Evolutionary conservation across 1,139 yeast genomes (phyloP).

Genomic region (Saccharomyces hybrid): DNA sequence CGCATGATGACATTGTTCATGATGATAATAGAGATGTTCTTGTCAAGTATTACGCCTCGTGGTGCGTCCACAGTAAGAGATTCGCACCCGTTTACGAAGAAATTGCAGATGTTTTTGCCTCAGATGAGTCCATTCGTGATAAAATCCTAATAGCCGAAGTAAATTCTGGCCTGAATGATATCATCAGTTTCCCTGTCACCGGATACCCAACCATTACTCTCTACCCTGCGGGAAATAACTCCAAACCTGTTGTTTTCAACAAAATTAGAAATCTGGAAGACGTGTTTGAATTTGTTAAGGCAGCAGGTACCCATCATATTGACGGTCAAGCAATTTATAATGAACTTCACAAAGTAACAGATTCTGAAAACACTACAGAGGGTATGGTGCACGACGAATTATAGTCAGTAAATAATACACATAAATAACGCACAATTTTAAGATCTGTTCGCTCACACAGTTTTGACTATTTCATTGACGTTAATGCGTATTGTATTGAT

Average conservation of each 20-base stretch:
- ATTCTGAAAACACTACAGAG: not conserved
- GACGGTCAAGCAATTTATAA: conserved; percentile 43
- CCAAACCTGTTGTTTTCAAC: conserved; percentile 58
- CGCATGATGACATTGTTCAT: conserved; percentile 61
- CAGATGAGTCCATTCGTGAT: conserved; percentile 38
- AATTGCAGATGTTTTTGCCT: conserved; percentile 58
- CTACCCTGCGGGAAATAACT: conserved; percentile 82
- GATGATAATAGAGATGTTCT: conserved; percentile 74
- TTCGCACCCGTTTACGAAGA: conserved; percentile 86
- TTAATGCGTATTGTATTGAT: not conserved
- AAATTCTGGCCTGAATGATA: conserved; percentile 86
- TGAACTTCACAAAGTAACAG: conserved; percentile 10
- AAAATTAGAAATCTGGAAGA: conserved; percentile 70
- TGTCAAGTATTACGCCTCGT: conserved; percentile 92
- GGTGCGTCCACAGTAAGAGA: conserved; percentile 98
- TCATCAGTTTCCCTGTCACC: conserved; percentile 58
- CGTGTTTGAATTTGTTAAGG: conserved; percentile 61
- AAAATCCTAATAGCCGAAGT: conserved; percentile 73
- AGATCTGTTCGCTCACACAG: not conserved
- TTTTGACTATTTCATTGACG: not conserved
- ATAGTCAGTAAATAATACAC: not conserved
- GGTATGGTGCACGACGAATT: not conserved
- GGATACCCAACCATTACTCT: conserved; percentile 91
- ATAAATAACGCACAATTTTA: not conserved
- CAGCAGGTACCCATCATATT: conserved; percentile 49